Evolutionary conservation across 129 eudicot species (phyloP).

Genomic region (Oenanthe sinensis): DNA sequence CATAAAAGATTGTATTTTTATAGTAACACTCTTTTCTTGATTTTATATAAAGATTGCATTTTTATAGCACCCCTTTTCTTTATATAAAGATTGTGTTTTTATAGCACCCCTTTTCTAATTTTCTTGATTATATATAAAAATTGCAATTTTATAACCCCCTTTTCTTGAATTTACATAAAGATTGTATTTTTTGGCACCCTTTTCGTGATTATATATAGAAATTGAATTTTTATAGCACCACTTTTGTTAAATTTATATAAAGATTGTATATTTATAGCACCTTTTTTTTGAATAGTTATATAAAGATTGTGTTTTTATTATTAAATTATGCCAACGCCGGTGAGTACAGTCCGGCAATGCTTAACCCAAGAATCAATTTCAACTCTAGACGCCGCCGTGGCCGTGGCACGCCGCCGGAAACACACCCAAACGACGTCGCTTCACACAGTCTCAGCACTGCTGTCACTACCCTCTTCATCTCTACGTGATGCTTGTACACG

Average conservation of each 20-base stretch:
- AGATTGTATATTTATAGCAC: background rate
- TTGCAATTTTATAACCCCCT: background rate
- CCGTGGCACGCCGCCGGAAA: conserved; percentile 78
- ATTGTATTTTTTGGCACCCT: background rate
- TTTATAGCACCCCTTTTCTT: background rate
- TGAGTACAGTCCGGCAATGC: conserved; percentile 68
- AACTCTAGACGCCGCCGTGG: conserved; percentile 75
- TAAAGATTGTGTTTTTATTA: background rate
- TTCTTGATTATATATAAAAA: too few species aligned
- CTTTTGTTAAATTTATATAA: background rate
- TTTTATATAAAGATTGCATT: background rate
- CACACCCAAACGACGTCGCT: conserved; percentile 92
- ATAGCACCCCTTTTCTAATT: background rate
- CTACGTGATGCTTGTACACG: conserved; percentile 66
- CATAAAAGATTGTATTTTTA: too few species aligned
- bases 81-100: background rate
- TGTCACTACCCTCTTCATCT: conserved; percentile 64
- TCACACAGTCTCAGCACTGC: conserved; percentile 78
- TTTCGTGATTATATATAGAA: too few species aligned
- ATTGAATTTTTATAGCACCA: background rate
- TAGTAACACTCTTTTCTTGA: background rate
- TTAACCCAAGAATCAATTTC: conserved; percentile 52
- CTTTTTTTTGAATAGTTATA: background rate
- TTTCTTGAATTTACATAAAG: background rate
- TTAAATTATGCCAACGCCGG: conserved; percentile 82